Base-by-base conservation (phyloP, 208 protist species). In the Trichomonas gallinae region DNA sequence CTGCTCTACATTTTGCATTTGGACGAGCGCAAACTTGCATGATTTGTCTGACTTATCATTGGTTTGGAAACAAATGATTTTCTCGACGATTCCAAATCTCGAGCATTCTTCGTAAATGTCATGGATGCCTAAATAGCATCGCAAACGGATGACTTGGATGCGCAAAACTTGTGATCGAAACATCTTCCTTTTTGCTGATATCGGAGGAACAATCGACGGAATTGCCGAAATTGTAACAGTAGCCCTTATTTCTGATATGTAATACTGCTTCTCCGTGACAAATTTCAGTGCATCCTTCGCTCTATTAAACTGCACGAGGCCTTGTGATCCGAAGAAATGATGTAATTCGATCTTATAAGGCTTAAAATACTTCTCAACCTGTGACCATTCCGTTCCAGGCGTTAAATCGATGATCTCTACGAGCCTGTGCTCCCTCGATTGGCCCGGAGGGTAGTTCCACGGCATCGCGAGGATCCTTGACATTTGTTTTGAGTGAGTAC, bases 31-130 rank as follows among this genome's bases (percentile, higher is more conserved):
- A 31, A 46, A 89, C 42, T 89, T 89, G 8, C 34, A 13, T 6
- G 21, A 0, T 85, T 85, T 85, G 11, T 85, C 81, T 51, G 46
- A 51, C 13, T 51, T 51, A 13, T 51, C 63, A n/a, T 21, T 34
- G 6, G 15, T 82, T 21, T 82, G 26, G 23, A 89, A 89, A 21
- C 83, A 89, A 31, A 89, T 89, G 40, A 89, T 89, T 46, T 89
- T 89, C 17, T 46, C 40, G 40, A 89, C 83, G 9, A 46, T 48
- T 9, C 83, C 83, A 89, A 89, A 89, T 34, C 42, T 31, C 10
- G 83, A 89, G 40, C 83, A 89, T 89, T 89, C 83, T 26, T 89
- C 83, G 23, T 89, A 89, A 48, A 89, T 89, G 23, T 89, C 83
- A 21, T 89, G 83, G 40, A 89, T 89, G 3, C 83, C 83, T 17